A percentile compares a stretch with the other conserved stretches of the same genome.
phyloP scores from a whole-genome alignment of 2,329 filamentous ascomycete species.

The Blastomyces emzantsi region DNA sequence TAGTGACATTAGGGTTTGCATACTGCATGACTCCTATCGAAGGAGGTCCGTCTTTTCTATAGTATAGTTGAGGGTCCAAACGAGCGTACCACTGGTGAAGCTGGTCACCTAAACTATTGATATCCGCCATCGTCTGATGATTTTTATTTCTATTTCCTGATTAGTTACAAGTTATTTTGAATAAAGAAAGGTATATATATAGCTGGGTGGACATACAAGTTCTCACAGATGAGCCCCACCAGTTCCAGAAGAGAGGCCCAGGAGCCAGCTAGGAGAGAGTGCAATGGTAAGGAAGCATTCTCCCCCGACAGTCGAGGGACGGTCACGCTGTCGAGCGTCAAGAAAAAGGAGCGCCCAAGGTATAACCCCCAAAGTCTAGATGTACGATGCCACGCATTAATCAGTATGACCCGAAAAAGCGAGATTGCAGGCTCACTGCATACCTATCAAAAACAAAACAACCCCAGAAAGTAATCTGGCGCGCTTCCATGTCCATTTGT shows the following conservation, averaged over 20 bases:
- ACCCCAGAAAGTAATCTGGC: conserved; percentile 16
- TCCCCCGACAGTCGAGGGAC: conserved; percentile 1
- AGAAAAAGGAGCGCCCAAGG: conserved; percentile 16
- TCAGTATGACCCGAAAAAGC: not conserved
- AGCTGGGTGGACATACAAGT: conserved; percentile 7
- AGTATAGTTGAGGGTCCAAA: conserved; percentile 13
- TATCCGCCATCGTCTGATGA: conserved; percentile 5
- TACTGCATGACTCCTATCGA: conserved; percentile 12
- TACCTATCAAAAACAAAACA: conserved; percentile 15
- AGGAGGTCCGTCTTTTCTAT: conserved; percentile 6
- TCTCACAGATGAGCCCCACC: conserved; percentile 15
- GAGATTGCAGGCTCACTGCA: not conserved
- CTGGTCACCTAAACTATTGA: conserved; percentile 12
- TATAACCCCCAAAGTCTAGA: conserved; percentile 15
- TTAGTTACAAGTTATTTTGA: not conserved
- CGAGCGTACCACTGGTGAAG: conserved; percentile 13
- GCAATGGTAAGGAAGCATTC: conserved; percentile 5
- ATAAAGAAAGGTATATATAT: not conserved
- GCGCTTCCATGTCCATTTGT: conserved; percentile 13
- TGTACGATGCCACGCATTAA: not conserved
- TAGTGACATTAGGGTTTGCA: not conserved
- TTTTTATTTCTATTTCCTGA: conserved; percentile 8
- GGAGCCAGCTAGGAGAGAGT: conserved; percentile 13
- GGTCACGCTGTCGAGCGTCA: conserved; percentile 12
- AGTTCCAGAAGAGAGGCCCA: conserved; percentile 14